Base-by-base conservation (phyloP, 371 early-diverging fungal species). In the Mortierella sp. region DNA sequence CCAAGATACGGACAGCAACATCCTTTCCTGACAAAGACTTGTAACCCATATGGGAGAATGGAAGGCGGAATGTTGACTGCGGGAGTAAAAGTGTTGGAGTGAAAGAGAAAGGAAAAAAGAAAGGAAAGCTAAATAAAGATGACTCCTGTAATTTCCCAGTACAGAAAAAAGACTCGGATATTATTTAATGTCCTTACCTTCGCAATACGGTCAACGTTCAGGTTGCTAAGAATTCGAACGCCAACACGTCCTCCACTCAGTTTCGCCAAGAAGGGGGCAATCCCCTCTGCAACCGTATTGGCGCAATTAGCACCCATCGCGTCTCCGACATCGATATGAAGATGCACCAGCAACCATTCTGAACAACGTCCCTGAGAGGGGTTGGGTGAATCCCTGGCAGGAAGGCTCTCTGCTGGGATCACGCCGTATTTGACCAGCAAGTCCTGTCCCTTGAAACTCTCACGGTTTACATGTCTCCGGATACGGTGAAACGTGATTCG, bases 281-380 rank as follows among this genome's bases (percentile, higher is more conserved):
- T 74, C 0, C 91, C 92, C 67, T 93, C 93, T 7, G 92, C 90
- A 0, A 92, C 93, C 1, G 87, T 87, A 59, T 84, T 87, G 57
- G 91, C 90, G 55, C 87, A 87, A 71, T 92, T 91, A 22, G 92
- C 92, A 36, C 93, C 93, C 93, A 93, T 93, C 43, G 92, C 91
- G 69, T 93, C 91, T 65, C 92, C 90, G 0, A 92, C 92, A 70
- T 93, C 92, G 32, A 93, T 79, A 63, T 90, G 90, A 50, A 93
- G 65, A 59, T 93, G 93, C 7, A 90, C 90, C 19, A 93, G 88
- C 21, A 92, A 71, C 92, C 91, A 91, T 32, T 86, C 84, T 10
- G 68, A 74, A 43, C 70, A 75, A 32, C 55, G 62, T 40, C 65
- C 74, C 38, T 70, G 67, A 45, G 61, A 55, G 15, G 28, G 24